Percentiles rank a stretch among this genome's conserved stretches.
phyloP scores from a whole-genome alignment of 2,329 filamentous ascomycete genomes.

The Lomentospora prolificans region DNA sequence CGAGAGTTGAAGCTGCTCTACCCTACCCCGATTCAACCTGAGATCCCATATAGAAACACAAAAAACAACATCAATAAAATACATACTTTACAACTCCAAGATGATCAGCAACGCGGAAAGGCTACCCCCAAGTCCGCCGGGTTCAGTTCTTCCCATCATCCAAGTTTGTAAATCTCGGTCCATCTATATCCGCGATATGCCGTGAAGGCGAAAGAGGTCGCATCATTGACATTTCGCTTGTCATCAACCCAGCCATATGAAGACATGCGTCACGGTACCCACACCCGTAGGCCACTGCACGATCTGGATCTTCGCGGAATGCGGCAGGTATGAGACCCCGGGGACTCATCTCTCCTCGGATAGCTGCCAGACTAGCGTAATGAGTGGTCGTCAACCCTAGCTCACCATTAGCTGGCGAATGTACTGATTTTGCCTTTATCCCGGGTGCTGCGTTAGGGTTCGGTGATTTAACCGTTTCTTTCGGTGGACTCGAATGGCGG shows the following conservation, averaged over 20 bases:
- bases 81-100: no score
- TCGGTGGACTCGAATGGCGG: background rate
- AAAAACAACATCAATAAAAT: no score
- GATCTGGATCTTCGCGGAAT: background rate
- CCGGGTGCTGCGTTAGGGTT: background rate
- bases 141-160: background rate
- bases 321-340: background rate
- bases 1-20: no score
- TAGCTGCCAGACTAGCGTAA: background rate
- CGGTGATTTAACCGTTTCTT: background rate
- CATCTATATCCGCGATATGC: constrained; percentile 2
- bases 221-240: background rate
- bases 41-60: no score
- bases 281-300: background rate
- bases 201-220: constrained; percentile 3
- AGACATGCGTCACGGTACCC: constrained; percentile 3
- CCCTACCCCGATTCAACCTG: no score
- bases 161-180: constrained; percentile 1
- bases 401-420: background rate
- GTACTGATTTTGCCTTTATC: background rate
- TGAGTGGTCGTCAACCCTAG: background rate
- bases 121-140: no score
- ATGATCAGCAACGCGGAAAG: no score
- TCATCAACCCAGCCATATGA: background rate
- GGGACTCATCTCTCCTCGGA: background rate